Base-by-base conservation (phyloP, 208 protist species). In the Trichomonas vaginalis region DNA sequence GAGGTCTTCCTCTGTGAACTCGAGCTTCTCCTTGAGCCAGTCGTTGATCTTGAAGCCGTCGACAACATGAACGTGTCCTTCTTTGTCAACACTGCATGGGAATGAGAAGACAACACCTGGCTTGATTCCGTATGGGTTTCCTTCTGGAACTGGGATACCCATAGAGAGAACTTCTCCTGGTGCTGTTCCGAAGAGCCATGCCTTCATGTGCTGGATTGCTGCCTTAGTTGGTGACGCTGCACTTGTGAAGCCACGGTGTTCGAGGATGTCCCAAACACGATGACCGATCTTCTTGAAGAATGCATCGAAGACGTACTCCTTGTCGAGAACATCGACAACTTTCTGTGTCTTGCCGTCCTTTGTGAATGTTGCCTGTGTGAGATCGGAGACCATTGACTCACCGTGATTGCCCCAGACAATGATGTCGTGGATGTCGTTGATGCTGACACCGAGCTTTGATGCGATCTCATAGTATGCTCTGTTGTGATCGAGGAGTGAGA, bases 401-500 rank as follows among this genome's bases (percentile, higher is more conserved):
- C 96, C 96, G 97, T 99, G 99, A 96, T 99, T 99, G 95, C 99
- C 99, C 98, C 98, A 99, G 95, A 99, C 98, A 87, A 98, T 97
- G 83, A 98, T 97, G 96, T 98, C 98, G 62, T 97, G 92, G 62
- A 99, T 98, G 95, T 97, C 96, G 48, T 80, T 62, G 95, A 46
- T 62, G 47, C 42, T 37, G 17, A 79, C 62, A 27, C 23, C 49
- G 23, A 97, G 96, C 96, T 98, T 97, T 95, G 96, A 96, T 15
- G 98, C 97, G 48, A 99, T 82, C 96, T 98, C 97, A 32, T 97
- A 96, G 49, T 97, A 96, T 15, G 98, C 97, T 83, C 98, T 98
- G 97, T 99, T 99, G 96, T 99, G 98, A 97, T 99, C 99, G n/a
- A 99, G 98, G 39, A 98, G 97, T 17, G 98, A 99, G 56, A 99